Base-by-base conservation (phyloP, 2,329 filamentous ascomycete genomes). In the Lachnellula occidentalis region DNA sequence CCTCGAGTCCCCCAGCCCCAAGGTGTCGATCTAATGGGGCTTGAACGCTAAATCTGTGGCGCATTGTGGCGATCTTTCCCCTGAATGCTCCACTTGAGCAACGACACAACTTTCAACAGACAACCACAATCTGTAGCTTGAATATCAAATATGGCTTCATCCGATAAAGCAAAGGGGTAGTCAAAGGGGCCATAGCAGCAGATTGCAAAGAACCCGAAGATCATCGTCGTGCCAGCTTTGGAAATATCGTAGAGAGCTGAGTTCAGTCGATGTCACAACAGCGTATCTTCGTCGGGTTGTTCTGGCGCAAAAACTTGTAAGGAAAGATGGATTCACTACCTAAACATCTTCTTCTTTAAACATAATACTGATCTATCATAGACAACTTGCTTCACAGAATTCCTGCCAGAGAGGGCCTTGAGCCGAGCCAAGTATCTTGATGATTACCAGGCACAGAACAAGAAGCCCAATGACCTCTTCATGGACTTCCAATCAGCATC, bases 401-500 rank as follows among this genome's bases (percentile, higher is more conserved):
- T 61, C 14, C 50, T 64, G 2, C 59, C 59, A 5, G 53, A 61
- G 17, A 45, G 43, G 17, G 59, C 62, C 14, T 52, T 64, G 21
- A 51, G n/a, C 5, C 47, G 62, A 48, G 62, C 60, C 7, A 59
- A 58, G 31, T 62, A 62, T 45, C 56, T 62, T 6, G 61, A 63
- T 24, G 57, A 61, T 27, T 58, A 56, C 12, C 39, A 59, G 5
- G 24, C 43, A 4, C 19, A 48, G 6, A 24, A 56, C 45, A 31
- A 45, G 72, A 67, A 71, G 58, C 67, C 76, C 0, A 59, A 78
- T 2, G 84, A 0, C 82, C 82, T 4, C 71, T 87, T 6, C 83
- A 87, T 68, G 84, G 83, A 2, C 69, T 83, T 0, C 80, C 80
- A 0, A 72, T 82, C 21, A 31, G 77, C 0, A 71, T 85, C 36